Base-by-base conservation (phyloP, 495 filamentous ascomycete species). In the Aspergillus sparsus region DNA sequence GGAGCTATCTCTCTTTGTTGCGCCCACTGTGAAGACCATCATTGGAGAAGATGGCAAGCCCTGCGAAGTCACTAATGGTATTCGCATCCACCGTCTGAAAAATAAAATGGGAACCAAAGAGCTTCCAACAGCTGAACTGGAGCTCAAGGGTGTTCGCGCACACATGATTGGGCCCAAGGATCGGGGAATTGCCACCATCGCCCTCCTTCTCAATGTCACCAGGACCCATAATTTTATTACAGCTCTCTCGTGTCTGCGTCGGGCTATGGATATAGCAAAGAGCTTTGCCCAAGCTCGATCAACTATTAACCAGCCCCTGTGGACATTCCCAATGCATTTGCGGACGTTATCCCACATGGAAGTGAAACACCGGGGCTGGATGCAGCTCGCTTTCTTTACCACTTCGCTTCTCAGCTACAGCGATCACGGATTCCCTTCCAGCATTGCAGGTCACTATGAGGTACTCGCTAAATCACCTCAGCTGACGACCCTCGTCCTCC, bases 71-170 rank as follows among this genome's bases (percentile, higher is more conserved):
- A 83, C 77, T 2, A 92, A 91, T 65, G 88, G 87, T 3, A 76
- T 91, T 39, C 79, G 75, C 36, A 88, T 91, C 65, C 82, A 85
- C 44, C 83, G 87, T 0, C 74, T 90, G 34, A 91, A 91, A 66
- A 80, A 81, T 62, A 91, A 90, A 59, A 75, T 90, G 33, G 89
- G 88, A 50, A 89, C 88, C 3, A 84, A 83, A 52, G 73, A 85
- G n/a, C 69, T 91, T 1, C 88, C 88, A 0, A 90, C 88, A 0
- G 88, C 87, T 4, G 88, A 92, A 61, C 76, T 90, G 7, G 85
- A 87, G 52, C 76, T 87, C 18, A 74, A 74, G 11, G 77, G 74
- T n/a, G 83, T 83, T 71, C 81, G 89, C n/a, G 89, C 77, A 2
- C 86, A 85, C 70, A 72, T 90, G 5, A 70, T 92, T 42, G 88